Evolutionary conservation across 306 rosid genomes (phyloP), one percentile per base, ranked within the genome.

Genomic region (Vigna nakashimae): DNA sequence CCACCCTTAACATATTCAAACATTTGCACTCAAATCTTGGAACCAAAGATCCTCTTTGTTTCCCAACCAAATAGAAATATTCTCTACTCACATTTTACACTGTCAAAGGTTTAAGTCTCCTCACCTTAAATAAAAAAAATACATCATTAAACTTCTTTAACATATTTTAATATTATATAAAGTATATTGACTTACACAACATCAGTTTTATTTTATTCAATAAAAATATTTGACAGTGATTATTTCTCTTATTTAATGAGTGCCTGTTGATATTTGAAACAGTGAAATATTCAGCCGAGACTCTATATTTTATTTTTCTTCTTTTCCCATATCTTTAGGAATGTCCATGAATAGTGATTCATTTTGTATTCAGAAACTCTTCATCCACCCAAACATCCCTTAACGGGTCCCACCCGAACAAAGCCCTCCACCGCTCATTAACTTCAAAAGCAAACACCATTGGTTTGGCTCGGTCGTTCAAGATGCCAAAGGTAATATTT

Each of bases 401-500:
- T 52, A 38, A 45, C 63, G 20, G 87, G 95, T 74, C 68, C 93
- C 96, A 89, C 65, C 52, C 43, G 9, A 36, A 80, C 84, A 86
- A 60, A 73, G 82, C 63, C 86, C 83, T 80, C 65, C 86, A 88
- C 96, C 86, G 96, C 81, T 84, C 92, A n/a, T 59, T 66, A 52
- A 67, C 58, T 81, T 36, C 26, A 73, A 49, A 51, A 78, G 70
- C 66, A 76, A 82, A 62, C 65, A 65, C 74, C 64, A 26, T 49
- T 75, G 80, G 48, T 40, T 26, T 76, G 53, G 80, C 83, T 75
- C 69, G 55, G 50, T 50, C 71, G 52, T 71, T 75, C 67, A 50
- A 86, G 96, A 89, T 93, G 90, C 94, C 83, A 85, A 79, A 80
- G 48, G 86, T 85, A 74, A 74, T 85, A 85, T 74, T 83, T 81